phyloP scores from a whole-genome alignment of 2,329 filamentous ascomycete species.

The Fusarium metavorans region DNA sequence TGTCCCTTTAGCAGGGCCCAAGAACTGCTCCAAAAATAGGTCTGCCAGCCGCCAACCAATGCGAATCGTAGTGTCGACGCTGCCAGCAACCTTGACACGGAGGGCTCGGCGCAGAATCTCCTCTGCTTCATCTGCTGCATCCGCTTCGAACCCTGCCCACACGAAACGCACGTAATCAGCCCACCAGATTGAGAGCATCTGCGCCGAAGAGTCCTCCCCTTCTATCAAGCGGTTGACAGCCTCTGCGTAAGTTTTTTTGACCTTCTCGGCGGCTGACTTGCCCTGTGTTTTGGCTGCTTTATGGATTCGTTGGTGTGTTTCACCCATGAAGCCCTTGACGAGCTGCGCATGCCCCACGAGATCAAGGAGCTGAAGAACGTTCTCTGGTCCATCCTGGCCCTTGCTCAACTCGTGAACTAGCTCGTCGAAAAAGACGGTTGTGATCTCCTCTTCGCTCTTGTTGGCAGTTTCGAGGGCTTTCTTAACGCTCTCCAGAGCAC shows the following conservation, averaged over 20 bases:
- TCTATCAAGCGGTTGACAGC: not conserved
- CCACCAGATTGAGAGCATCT: not conserved
- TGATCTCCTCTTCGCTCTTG: not conserved
- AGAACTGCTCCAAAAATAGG: not conserved
- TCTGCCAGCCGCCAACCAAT: not conserved
- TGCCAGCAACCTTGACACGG: not conserved
- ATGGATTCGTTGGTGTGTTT: not conserved
- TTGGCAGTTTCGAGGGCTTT: not conserved
- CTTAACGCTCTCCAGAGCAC: not conserved
- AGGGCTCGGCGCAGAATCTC: not conserved
- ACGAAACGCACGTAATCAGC: not conserved
- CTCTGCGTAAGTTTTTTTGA: not conserved
- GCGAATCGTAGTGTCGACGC: not conserved
- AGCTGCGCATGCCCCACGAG: not conserved
- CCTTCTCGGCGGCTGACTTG: not conserved
- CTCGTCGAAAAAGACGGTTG: not conserved
- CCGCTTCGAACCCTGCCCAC: not conserved
- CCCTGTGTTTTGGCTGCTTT: not conserved
- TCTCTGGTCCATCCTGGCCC: not conserved
- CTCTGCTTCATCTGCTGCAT: not conserved
- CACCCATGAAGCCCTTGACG: not conserved
- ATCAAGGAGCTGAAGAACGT: not conserved
- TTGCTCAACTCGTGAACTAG: not conserved
- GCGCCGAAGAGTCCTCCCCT: not conserved
- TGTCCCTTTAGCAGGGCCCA: not conserved